Conservation (phyloP, 257 asterid species). For the Nicotiana knightiana region DNA sequence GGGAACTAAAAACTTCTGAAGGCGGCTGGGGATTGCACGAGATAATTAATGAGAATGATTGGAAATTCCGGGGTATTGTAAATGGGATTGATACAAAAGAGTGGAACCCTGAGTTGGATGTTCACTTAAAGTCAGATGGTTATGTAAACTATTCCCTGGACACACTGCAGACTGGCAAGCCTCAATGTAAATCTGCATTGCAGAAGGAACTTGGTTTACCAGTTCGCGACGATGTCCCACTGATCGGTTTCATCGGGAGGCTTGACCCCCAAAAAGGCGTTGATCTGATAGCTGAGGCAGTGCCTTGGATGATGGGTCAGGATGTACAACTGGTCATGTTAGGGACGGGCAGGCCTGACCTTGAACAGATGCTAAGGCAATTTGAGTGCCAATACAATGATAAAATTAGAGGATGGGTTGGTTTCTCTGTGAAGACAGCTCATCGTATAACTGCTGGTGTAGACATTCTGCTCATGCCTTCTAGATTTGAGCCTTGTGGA, state of each 20-base stretch:
- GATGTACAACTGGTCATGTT: conserved; percentile 83
- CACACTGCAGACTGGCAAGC: conserved; percentile 57
- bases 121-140: conserved; percentile 67
- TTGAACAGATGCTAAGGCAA: conserved; percentile 66
- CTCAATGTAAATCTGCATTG: conserved; percentile 77
- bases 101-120: conserved; percentile 78
- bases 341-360: conserved; percentile 81
- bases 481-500: conserved; percentile 96
- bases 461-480: conserved; percentile 84
- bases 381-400: conserved; percentile 59
- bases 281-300: conserved; percentile 78
- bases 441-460: conserved; percentile 91
- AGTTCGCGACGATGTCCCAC: conserved; percentile 46
- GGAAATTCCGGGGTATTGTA: conserved; percentile 86
- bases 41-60: conserved; percentile 63
- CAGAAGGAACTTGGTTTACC: conserved; percentile 89
- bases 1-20: conserved; percentile 86
- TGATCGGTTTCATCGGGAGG: conserved; percentile 89
- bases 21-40: conserved; percentile 96
- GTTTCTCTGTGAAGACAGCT: conserved; percentile 79
- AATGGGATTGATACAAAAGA: conserved; percentile 89
- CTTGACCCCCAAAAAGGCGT: conserved; percentile 91
- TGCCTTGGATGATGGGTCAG: conserved; percentile 91
- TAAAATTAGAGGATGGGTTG: conserved; percentile 84
- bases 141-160: conserved; percentile 79